Evolutionary conservation across 352 stramenopile species (phyloP).

Genomic region (Globisporangium okanoganense): DNA sequence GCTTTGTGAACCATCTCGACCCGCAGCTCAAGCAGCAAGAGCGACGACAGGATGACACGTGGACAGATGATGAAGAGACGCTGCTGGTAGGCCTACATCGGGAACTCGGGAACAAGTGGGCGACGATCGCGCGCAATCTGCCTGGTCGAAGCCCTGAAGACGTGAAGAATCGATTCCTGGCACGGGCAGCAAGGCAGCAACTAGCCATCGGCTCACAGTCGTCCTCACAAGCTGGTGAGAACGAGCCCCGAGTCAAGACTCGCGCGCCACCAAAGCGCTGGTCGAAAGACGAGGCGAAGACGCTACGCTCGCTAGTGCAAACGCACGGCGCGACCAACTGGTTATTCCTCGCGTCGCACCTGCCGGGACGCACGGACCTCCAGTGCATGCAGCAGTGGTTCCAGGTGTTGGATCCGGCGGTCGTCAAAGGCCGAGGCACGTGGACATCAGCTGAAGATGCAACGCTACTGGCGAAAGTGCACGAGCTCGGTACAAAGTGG

Average conservation of each 20-base stretch:
- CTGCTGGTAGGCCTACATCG: slow-evolving; percentile 32
- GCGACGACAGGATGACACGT: slow-evolving; percentile 14
- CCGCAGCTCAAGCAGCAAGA: slow-evolving; percentile 20
- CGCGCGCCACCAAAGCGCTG: slow-evolving; percentile 14
- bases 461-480: slow-evolving; percentile 36
- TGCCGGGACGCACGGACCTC: slow-evolving; percentile 59
- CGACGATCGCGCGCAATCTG: slow-evolving; percentile 27
- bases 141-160: slow-evolving; percentile 38
- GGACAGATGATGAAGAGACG: slow-evolving; percentile 45
- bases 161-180: slow-evolving; percentile 50
- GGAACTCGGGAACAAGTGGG: slow-evolving; percentile 31
- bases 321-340: slow-evolving; percentile 55
- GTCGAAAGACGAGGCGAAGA: slow-evolving; percentile 25
- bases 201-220: neutral
- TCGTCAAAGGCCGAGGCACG: slow-evolving; percentile 56
- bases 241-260: neutral
- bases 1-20: slow-evolving; percentile 70
- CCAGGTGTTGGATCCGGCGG: slow-evolving; percentile 39
- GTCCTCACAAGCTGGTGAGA: neutral
- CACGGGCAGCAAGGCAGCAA: slow-evolving; percentile 16
- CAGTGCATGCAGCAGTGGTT: slow-evolving; percentile 81
- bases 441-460: slow-evolving; percentile 52
- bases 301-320: slow-evolving; percentile 33
- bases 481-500: slow-evolving; percentile 48
- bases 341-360: slow-evolving; percentile 72